These are phyloP conservation scores for Kluyveromyces starmeri DNA, from an alignment of 805 yeast species.

Conservation along the genomic window DNA sequence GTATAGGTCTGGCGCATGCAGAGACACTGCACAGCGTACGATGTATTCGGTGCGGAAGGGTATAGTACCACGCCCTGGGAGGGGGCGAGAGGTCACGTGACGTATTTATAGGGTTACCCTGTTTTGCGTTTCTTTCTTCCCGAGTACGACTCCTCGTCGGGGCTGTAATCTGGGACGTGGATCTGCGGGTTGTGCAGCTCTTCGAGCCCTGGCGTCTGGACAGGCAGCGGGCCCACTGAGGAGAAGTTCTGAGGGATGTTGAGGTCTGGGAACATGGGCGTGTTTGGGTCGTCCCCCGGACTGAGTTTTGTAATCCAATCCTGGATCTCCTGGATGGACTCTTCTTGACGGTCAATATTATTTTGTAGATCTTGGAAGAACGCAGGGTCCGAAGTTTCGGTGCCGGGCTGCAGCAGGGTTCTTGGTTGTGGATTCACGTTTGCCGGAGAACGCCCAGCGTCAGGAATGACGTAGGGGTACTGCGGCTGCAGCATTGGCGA, in stretches of 20 bases:
- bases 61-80: too few species aligned
- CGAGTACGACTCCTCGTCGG: constrained; percentile 5
- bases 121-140: too few species aligned
- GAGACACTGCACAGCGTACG: too few species aligned
- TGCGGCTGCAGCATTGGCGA: neutral
- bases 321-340: constrained; percentile 26
- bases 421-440: neutral
- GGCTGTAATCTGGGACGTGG: constrained; percentile 16
- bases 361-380: constrained; percentile 19
- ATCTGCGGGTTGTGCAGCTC: neutral
- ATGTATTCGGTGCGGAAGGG: too few species aligned
- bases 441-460: neutral
- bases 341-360: constrained; percentile 26
- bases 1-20: too few species aligned
- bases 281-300: constrained; percentile 6
- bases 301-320: constrained; percentile 18
- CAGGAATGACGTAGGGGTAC: neutral
- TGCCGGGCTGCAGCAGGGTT: neutral
- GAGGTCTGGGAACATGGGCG: constrained; percentile 5
- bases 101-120: too few species aligned
- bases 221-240: neutral
- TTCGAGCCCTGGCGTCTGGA: too few species aligned
- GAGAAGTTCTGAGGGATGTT: neutral
- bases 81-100: too few species aligned
- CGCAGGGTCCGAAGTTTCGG: constrained; percentile 8